Percentiles rank a stretch among this genome's conserved stretches.
These are phyloP conservation scores for Boletus subparvulus DNA, from an alignment of 768 basidiomycete genomes.

Conservation along the genomic window DNA sequence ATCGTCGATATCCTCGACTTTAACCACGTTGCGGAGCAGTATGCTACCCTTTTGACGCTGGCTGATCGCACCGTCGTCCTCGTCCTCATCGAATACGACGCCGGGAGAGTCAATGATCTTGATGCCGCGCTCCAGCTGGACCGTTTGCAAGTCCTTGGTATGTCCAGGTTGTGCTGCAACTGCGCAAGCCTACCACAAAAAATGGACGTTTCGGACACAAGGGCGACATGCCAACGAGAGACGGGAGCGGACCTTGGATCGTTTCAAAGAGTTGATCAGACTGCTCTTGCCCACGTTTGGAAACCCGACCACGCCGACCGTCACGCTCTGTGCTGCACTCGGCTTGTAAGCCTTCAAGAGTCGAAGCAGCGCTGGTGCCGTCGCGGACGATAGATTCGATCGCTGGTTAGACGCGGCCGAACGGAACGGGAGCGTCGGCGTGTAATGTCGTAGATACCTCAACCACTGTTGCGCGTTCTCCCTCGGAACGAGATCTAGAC, in stretches of 20 bases:
- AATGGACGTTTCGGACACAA: neutral
- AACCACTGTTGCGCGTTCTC: conserved; percentile 90
- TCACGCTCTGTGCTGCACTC: conserved; percentile 61
- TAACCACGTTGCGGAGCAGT: conserved; percentile 84
- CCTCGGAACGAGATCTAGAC: conserved; percentile 80
- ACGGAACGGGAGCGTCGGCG: conserved; percentile 91
- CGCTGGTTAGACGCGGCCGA: conserved; percentile 75
- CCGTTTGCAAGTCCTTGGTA: conserved; percentile 87
- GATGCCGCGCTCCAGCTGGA: conserved; percentile 91
- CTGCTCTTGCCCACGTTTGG: conserved; percentile 98
- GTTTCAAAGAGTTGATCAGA: conserved; percentile 88
- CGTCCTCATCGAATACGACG: conserved; percentile 90
- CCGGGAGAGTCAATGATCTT: conserved; percentile 95
- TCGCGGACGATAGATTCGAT: conserved; percentile 74
- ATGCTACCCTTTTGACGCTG: conserved; percentile 56
- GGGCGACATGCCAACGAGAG: neutral
- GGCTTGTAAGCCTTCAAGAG: conserved; percentile 84
- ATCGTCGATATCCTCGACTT: conserved; percentile 88
- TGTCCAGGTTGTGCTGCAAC: conserved; percentile 95
- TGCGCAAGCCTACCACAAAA: conserved; percentile 65
- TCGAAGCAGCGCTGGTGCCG: conserved; percentile 73
- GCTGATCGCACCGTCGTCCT: conserved; percentile 43
- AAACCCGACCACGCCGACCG: conserved; percentile 91
- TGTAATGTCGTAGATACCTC: conserved; percentile 85
- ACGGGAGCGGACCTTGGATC: conserved; percentile 59